A percentile compares a stretch with the other conserved stretches of the same genome.
Evolutionary conservation across 768 basidiomycete species (phyloP).

Genomic region (Gautieria morchelliformis): DNA sequence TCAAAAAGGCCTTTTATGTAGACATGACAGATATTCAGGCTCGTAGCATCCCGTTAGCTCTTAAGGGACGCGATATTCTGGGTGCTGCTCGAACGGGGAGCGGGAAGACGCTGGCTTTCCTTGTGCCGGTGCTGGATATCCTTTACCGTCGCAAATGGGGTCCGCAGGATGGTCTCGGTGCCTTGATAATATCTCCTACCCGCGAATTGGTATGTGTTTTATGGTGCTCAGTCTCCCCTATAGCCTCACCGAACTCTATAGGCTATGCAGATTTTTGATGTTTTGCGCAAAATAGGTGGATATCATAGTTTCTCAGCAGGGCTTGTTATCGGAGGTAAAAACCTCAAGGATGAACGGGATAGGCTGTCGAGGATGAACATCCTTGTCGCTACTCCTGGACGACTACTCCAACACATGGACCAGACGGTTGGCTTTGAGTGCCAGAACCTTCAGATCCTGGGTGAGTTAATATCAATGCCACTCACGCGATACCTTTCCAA

Average conservation of each 20-base stretch:
- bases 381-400: slow-evolving; percentile 93
- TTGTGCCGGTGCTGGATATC: slow-evolving; percentile 57
- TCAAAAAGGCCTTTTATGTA: slow-evolving; percentile 80
- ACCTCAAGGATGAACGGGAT: slow-evolving; percentile 84
- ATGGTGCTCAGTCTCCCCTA: slow-evolving; percentile 3
- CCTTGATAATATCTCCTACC: slow-evolving; percentile 88
- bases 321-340: slow-evolving; percentile 93
- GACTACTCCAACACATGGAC: slow-evolving; percentile 95
- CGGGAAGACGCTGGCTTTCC: slow-evolving; percentile 67
- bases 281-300: slow-evolving; percentile 85
- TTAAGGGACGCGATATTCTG: slow-evolving; percentile 57
- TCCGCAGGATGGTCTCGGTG: slow-evolving; percentile 69
- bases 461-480: slow-evolving; percentile 33
- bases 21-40: slow-evolving; percentile 79
- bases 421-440: slow-evolving; percentile 93
- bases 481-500: not conserved
- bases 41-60: slow-evolving; percentile 46
- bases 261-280: slow-evolving; percentile 98
- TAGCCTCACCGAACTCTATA: slow-evolving; percentile 19
- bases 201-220: slow-evolving; percentile 65
- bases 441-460: slow-evolving; percentile 82
- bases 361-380: slow-evolving; percentile 92
- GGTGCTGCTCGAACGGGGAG: slow-evolving; percentile 65
- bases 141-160: slow-evolving; percentile 63
- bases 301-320: slow-evolving; percentile 91